Conservation (phyloP, 176 grass and related monocot species). For the Zea luxurians region DNA sequence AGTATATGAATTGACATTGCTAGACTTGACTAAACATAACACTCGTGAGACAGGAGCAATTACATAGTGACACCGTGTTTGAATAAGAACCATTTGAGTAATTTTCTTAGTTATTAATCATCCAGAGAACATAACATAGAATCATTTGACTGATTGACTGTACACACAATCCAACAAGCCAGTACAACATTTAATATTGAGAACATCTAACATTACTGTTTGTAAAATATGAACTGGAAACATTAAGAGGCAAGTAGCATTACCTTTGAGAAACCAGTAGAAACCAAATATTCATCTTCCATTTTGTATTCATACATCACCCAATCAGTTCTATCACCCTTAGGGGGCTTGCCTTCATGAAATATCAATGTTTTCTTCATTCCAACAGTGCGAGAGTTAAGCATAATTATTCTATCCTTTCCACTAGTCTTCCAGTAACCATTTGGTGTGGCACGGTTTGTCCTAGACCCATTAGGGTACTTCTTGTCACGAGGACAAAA, state of each 20-base stretch:
- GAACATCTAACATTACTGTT: neutral
- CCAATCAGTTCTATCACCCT: conserved; percentile 83
- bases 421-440: conserved; percentile 98
- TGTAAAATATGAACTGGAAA: neutral
- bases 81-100: neutral
- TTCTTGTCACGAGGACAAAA: conserved; percentile 85
- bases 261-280: conserved; percentile 79
- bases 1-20: neutral
- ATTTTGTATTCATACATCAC: conserved; percentile 97
- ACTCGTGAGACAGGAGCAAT: neutral
- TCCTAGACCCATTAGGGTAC: conserved; percentile 73
- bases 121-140: neutral
- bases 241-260: neutral
- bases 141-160: neutral
- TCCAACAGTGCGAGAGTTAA: conserved; percentile 66
- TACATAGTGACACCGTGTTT: neutral
- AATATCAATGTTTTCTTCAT: conserved; percentile 89
- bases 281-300: conserved; percentile 45
- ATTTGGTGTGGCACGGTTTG: conserved; percentile 77
- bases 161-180: neutral
- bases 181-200: neutral
- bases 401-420: conserved; percentile 65
- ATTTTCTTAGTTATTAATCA: neutral
- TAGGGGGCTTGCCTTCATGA: conserved; percentile 78
- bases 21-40: neutral